Conservation (phyloP, 345 rosid genomes). For the Turnera subulata region DNA sequence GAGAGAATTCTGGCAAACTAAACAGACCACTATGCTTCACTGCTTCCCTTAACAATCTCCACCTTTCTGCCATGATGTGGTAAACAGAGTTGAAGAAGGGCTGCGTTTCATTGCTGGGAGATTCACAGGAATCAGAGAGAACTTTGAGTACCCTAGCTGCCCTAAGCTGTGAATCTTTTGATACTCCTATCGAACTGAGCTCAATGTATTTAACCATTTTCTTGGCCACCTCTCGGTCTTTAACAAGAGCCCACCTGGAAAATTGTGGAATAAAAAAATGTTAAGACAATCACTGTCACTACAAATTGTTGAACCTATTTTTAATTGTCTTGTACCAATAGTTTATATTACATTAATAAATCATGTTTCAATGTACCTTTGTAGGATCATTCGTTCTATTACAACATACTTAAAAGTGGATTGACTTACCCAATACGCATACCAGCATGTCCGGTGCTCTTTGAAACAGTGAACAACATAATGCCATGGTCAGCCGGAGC, state of each 20-base stretch:
- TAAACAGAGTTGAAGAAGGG: constrained; percentile 55
- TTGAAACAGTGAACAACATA: constrained; percentile 81
- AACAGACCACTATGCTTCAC: constrained; percentile 51
- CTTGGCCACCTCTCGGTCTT: constrained; percentile 58
- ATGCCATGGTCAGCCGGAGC: constrained; percentile 67
- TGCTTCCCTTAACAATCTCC: constrained; percentile 61
- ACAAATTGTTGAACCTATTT: background rate
- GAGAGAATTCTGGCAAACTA: constrained; percentile 53
- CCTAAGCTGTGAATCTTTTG: constrained; percentile 84
- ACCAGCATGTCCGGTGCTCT: constrained; percentile 90
- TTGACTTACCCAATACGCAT: constrained; percentile 77
- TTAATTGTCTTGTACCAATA: too few relatives aligned
- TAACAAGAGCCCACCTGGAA: constrained; percentile 82
- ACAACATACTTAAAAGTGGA: too few relatives aligned
- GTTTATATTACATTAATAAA: too few relatives aligned
- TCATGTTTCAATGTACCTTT: too few relatives aligned
- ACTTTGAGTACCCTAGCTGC: constrained; percentile 71
- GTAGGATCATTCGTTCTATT: too few relatives aligned
- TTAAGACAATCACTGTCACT: background rate
- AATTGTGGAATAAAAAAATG: background rate
- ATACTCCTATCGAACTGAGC: constrained; percentile 82
- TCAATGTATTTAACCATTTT: constrained; percentile 80
- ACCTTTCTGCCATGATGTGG: constrained; percentile 52
- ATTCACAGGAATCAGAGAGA: constrained; percentile 46
- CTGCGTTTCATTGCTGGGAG: constrained; percentile 13